Percentiles rank a stretch among this genome's conserved stretches.
Evolutionary conservation across 2,329 filamentous ascomycete genomes (phyloP).

Genomic region (Xylariomycetidae sp.): DNA sequence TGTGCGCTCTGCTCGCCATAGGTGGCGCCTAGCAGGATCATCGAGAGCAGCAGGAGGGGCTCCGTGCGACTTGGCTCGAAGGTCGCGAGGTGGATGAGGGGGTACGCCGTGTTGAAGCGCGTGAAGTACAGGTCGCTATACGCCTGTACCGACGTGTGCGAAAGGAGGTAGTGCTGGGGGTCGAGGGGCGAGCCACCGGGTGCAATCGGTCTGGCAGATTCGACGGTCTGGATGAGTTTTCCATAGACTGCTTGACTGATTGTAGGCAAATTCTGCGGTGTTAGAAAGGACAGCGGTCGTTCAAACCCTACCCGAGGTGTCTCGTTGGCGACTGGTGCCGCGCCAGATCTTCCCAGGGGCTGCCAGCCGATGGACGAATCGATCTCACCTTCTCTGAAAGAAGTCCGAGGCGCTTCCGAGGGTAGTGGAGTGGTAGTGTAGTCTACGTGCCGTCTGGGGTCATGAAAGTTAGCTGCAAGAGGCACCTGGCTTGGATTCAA

Average conservation of each 20-base stretch:
- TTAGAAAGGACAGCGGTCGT: neutral
- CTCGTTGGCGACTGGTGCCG: neutral
- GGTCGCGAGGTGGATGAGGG: slow-evolving; percentile 53
- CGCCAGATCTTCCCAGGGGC: too few relatives aligned
- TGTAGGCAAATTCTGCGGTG: neutral
- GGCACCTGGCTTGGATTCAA: neutral
- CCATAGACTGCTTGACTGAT: neutral
- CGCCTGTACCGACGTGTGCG: slow-evolving; percentile 44
- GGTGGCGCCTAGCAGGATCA: slow-evolving; percentile 57
- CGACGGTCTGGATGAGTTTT: slow-evolving; percentile 40
- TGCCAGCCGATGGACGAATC: neutral
- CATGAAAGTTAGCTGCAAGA: neutral
- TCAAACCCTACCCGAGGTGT: neutral
- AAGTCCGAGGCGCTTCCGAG: slow-evolving; percentile 31
- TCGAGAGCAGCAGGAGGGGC: slow-evolving; percentile 47
- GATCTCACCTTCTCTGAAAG: neutral
- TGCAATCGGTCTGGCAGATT: slow-evolving; percentile 41
- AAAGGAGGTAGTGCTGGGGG: slow-evolving; percentile 47
- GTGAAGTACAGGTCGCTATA: slow-evolving; percentile 58
- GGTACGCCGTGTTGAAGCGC: slow-evolving; percentile 57
- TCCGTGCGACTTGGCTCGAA: slow-evolving; percentile 48
- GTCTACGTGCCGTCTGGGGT: too few relatives aligned
- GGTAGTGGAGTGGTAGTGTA: too few relatives aligned
- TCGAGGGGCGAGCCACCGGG: slow-evolving; percentile 42
- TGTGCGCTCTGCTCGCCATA: slow-evolving; percentile 56